A percentile compares a stretch with the other conserved stretches of the same genome.
These are phyloP conservation scores for Stachybotrys elegans DNA, from an alignment of 2,329 filamentous ascomycete genomes.

Conservation along the genomic window DNA sequence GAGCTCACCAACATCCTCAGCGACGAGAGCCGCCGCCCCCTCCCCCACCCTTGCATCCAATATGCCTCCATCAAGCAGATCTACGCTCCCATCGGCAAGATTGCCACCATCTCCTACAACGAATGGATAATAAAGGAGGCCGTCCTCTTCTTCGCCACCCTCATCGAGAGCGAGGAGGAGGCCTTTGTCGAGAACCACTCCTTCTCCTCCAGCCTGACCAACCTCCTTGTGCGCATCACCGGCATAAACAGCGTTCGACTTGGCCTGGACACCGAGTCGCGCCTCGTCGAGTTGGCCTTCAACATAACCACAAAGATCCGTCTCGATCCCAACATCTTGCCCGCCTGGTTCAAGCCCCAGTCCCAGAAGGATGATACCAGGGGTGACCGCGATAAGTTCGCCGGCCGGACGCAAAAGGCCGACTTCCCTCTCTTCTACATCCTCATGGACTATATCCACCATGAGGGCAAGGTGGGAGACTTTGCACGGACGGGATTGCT, in stretches of 20 bases:
- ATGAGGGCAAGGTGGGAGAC: constrained; percentile 90
- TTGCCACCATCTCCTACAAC: constrained; percentile 79
- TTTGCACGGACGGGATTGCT: constrained; percentile 91
- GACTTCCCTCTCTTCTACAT: constrained; percentile 97
- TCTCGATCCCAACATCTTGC: constrained; percentile 77
- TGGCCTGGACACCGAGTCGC: constrained; percentile 75
- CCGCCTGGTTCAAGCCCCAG: constrained; percentile 80
- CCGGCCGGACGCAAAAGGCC: constrained; percentile 78
- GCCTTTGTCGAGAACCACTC: constrained; percentile 82
- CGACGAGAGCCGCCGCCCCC: constrained; percentile 82
- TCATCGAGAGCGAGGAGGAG: constrained; percentile 95
- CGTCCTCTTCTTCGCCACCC: constrained; percentile 79
- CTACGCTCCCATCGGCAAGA: constrained; percentile 83
- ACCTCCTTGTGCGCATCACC: constrained; percentile 74
- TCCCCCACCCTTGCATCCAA: constrained; percentile 86
- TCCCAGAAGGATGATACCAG: constrained; percentile 33
- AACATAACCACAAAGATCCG: constrained; percentile 96
- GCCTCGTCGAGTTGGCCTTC: constrained; percentile 89
- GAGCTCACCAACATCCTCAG: constrained; percentile 68
- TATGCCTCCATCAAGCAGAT: constrained; percentile 84
- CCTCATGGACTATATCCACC: constrained; percentile 92
- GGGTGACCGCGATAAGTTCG: constrained; percentile 72
- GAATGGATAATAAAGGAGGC: constrained; percentile 81
- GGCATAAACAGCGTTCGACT: constrained; percentile 69
- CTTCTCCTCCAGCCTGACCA: constrained; percentile 84